Percentiles rank a stretch among this genome's conserved stretches.
Evolutionary conservation across 2,329 filamentous ascomycete genomes (phyloP).

Genomic region (Blastomyces parvus): DNA sequence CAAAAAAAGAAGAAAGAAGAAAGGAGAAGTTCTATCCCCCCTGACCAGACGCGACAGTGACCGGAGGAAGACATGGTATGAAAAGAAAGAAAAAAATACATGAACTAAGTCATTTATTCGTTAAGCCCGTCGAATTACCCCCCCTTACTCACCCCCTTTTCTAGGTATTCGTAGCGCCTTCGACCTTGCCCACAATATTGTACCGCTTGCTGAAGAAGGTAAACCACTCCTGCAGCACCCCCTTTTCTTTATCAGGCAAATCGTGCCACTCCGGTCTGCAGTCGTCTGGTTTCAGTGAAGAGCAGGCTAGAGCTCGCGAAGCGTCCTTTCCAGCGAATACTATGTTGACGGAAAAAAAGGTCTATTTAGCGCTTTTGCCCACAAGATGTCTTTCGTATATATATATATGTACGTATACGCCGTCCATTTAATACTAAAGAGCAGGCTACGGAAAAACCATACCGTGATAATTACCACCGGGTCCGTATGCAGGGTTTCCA

Average conservation of each 20-base stretch:
- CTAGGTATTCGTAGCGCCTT: constrained; percentile 31
- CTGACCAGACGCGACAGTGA: neutral
- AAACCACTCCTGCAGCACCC: constrained; percentile 79
- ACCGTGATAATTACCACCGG: constrained; percentile 80
- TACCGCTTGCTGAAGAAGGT: constrained; percentile 97
- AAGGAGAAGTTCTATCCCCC: neutral
- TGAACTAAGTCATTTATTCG: neutral
- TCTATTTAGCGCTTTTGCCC: neutral
- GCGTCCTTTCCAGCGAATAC: constrained; percentile 95
- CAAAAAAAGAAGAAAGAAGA: neutral
- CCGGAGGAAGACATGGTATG: neutral
- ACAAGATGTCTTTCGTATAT: neutral
- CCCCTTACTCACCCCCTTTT: too few relatives aligned
- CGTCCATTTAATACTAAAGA: neutral
- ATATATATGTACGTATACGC: neutral
- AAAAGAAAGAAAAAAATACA: neutral
- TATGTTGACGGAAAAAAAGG: constrained; percentile 30
- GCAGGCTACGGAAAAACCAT: constrained; percentile 24
- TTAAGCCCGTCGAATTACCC: neutral
- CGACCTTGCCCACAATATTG: constrained; percentile 55
- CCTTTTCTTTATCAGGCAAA: constrained; percentile 74
- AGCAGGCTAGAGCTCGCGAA: constrained; percentile 79
- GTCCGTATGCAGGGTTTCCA: constrained; percentile 76
- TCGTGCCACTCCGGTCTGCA: constrained; percentile 74
- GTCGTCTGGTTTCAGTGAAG: constrained; percentile 77